phyloP scores from a whole-genome alignment of 1,139 yeast genomes.

The Candida freyschussii region DNA sequence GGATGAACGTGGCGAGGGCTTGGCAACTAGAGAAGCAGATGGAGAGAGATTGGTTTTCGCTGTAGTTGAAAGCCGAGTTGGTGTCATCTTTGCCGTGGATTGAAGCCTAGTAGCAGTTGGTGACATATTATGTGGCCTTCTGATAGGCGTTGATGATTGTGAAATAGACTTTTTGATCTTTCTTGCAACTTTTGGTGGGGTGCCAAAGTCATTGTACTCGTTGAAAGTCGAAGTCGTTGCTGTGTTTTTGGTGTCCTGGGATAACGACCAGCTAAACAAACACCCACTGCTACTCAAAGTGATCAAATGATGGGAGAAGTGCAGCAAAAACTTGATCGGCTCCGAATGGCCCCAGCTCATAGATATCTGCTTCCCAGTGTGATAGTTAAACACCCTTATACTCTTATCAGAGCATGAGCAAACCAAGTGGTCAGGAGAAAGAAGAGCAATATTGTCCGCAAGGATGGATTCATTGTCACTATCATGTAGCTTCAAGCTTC shows the following conservation, averaged over 20 bases:
- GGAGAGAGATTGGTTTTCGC: conserved; percentile 22
- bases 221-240: conserved; percentile 9
- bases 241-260: not conserved
- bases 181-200: conserved; percentile 25
- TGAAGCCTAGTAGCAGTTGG: conserved; percentile 16
- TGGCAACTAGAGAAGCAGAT: conserved; percentile 10
- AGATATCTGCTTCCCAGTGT: conserved; percentile 41
- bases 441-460: conserved; percentile 38
- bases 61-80: conserved; percentile 17
- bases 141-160: conserved; percentile 8
- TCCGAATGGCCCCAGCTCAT: conserved; percentile 68
- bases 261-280: conserved; percentile 40
- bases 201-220: conserved; percentile 11
- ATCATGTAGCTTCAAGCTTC: conserved; percentile 38
- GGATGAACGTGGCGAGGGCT: not conserved
- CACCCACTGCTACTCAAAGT: conserved; percentile 51
- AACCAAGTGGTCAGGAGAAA: conserved; percentile 30
- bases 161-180: conserved; percentile 21
- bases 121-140: conserved; percentile 9
- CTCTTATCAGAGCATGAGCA: conserved; percentile 57
- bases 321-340: conserved; percentile 40
- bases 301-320: conserved; percentile 29
- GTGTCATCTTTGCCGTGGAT: conserved; percentile 22
- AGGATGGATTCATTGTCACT: conserved; percentile 39
- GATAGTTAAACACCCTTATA: conserved; percentile 43